Percentiles rank a stretch among this genome's conserved stretches.
These are phyloP conservation scores for Cryphonectria nitschkei DNA, from an alignment of 2,329 filamentous ascomycete genomes.

Conservation along the genomic window DNA sequence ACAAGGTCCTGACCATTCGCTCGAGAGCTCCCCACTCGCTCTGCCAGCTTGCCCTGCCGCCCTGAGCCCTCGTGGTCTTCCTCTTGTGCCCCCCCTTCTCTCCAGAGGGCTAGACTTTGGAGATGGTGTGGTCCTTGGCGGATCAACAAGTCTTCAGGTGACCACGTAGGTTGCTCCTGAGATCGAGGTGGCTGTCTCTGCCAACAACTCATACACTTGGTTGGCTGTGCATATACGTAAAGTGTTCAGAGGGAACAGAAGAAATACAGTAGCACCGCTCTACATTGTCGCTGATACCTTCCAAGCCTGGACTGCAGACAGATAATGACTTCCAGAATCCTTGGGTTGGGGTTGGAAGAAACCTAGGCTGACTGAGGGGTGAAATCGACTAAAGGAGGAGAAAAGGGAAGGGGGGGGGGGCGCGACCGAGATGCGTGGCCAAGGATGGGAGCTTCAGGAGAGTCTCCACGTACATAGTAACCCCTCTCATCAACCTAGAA, in stretches of 20 bases:
- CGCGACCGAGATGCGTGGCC: background rate
- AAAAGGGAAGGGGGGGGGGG: background rate
- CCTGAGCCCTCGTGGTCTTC: conserved; percentile 15
- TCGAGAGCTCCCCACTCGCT: conserved; percentile 8
- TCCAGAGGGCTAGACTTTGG: conserved; percentile 7
- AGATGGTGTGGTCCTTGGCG: conserved; percentile 9
- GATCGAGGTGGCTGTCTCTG: background rate
- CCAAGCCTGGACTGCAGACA: conserved; percentile 10
- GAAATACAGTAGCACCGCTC: background rate
- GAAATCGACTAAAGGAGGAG: background rate
- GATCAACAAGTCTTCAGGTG: conserved; percentile 11
- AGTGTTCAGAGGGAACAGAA: background rate
- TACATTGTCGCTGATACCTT: conserved; percentile 12
- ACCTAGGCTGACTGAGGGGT: background rate
- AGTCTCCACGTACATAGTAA: conserved; percentile 6
- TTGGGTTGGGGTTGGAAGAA: background rate
- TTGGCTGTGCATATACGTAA: background rate
- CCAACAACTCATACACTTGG: background rate
- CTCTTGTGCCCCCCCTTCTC: background rate
- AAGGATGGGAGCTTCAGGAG: conserved; percentile 13
- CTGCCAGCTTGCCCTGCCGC: conserved; percentile 18
- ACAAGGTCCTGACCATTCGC: conserved; percentile 1
- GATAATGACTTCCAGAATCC: background rate
- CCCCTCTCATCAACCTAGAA: background rate
- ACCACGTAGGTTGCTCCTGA: conserved; percentile 15